Conservation (phyloP, 2,329 filamentous ascomycete species). For the Chaetomium sp. region DNA sequence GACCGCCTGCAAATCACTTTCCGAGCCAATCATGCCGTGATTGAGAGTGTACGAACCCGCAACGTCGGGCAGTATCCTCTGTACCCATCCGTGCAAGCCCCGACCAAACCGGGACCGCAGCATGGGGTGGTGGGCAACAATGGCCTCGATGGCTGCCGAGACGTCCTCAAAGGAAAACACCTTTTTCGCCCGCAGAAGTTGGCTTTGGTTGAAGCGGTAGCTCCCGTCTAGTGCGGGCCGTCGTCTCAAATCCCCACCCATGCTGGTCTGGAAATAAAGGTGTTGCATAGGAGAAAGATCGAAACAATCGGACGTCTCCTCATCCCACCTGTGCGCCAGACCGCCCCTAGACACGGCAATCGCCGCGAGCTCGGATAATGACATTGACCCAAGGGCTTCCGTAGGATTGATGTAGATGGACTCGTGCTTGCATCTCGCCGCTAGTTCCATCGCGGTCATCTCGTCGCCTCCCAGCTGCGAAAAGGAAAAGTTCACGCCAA, state of each 20-base stretch:
- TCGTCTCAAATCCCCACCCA: slow-evolving; percentile 32
- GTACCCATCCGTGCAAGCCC: slow-evolving; percentile 38
- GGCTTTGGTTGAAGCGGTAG: slow-evolving; percentile 46
- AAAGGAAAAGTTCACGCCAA: slow-evolving; percentile 39
- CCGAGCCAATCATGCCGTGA: slow-evolving; percentile 35
- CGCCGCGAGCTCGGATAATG: slow-evolving; percentile 34
- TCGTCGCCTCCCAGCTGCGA: slow-evolving; percentile 36
- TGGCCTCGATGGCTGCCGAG: slow-evolving; percentile 41
- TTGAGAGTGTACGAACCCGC: slow-evolving; percentile 39
- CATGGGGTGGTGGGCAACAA: slow-evolving; percentile 47
- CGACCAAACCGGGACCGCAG: slow-evolving; percentile 40
- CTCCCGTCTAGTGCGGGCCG: slow-evolving; percentile 29
- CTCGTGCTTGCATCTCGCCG: slow-evolving; percentile 33
- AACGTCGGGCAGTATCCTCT: slow-evolving; percentile 36
- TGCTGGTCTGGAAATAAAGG: slow-evolving; percentile 44
- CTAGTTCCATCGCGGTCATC: slow-evolving; percentile 34
- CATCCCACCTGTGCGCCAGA: slow-evolving; percentile 28
- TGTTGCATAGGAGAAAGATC: slow-evolving; percentile 49
- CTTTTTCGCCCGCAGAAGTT: slow-evolving; percentile 40
- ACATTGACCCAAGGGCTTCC: slow-evolving; percentile 34
- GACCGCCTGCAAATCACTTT: slow-evolving; percentile 36
- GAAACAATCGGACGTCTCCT: slow-evolving; percentile 33
- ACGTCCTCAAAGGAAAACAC: slow-evolving; percentile 38
- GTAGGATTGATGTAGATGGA: slow-evolving; percentile 32
- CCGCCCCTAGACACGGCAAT: slow-evolving; percentile 30